These are phyloP conservation scores for Crataegus laevigata DNA, from an alignment of 306 rosid species.

Conservation along the genomic window DNA sequence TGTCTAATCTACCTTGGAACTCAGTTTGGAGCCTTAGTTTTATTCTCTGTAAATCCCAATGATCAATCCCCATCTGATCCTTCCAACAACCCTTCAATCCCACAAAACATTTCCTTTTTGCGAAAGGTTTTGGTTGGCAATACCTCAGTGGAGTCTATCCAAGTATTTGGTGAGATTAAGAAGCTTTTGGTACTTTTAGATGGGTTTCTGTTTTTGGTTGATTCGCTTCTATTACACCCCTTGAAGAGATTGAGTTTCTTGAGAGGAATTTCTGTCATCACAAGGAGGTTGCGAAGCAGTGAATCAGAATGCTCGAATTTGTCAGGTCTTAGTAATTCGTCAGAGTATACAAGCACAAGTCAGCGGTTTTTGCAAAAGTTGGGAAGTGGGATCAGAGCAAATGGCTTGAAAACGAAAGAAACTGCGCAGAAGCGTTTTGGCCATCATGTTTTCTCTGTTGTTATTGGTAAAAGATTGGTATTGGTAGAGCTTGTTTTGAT, in stretches of 20 bases:
- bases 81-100: slow-evolving; percentile 14
- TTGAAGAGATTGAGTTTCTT: slow-evolving; percentile 46
- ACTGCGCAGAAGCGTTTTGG: slow-evolving; percentile 38
- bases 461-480: slow-evolving; percentile 56
- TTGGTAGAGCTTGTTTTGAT: slow-evolving; percentile 61
- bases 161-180: slow-evolving; percentile 44
- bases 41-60: slow-evolving; percentile 42
- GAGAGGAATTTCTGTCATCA: slow-evolving; percentile 50
- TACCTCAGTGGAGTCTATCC: slow-evolving; percentile 40
- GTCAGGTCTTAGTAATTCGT: slow-evolving; percentile 10
- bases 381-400: slow-evolving; percentile 57
- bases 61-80: slow-evolving; percentile 7
- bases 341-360: slow-evolving; percentile 30
- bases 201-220: slow-evolving; percentile 62
- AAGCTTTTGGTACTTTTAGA: slow-evolving; percentile 58
- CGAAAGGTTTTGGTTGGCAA: slow-evolving; percentile 42
- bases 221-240: slow-evolving; percentile 43
- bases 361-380: slow-evolving; percentile 65
- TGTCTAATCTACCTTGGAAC: slow-evolving; percentile 59
- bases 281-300: slow-evolving; percentile 44
- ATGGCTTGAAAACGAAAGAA: slow-evolving; percentile 63
- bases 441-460: slow-evolving; percentile 47
- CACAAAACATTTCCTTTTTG: slow-evolving; percentile 37
- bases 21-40: slow-evolving; percentile 51
- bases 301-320: slow-evolving; percentile 43